Conservation (phyloP, 2,329 filamentous ascomycete genomes). For the Pleoardoris graminearum region DNA sequence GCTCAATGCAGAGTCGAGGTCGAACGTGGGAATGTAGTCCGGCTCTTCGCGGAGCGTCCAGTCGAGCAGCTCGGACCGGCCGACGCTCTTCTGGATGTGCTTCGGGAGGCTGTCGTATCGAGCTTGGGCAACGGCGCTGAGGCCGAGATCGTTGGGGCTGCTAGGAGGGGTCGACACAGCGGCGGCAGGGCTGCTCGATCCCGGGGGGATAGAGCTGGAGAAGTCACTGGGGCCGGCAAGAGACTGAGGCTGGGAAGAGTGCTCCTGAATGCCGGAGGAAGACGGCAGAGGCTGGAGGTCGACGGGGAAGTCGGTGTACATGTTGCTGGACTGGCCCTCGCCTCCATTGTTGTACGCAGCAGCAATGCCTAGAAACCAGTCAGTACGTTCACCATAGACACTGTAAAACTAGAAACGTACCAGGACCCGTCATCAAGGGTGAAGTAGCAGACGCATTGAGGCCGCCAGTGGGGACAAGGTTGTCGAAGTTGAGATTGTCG, state of each 20-base stretch:
- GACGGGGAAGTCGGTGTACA: too few relatives aligned
- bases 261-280: neutral
- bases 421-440: neutral
- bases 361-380: too few relatives aligned
- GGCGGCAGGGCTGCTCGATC: neutral
- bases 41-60: neutral
- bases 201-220: neutral
- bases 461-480: neutral
- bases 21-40: neutral
- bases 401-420: neutral
- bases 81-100: neutral
- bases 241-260: neutral
- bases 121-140: neutral
- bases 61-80: neutral
- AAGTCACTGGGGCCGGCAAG: neutral
- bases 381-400: too few relatives aligned
- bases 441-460: too few relatives aligned
- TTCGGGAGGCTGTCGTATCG: neutral
- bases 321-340: too few relatives aligned
- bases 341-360: too few relatives aligned
- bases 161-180: neutral
- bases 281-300: neutral
- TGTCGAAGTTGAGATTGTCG: neutral
- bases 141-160: neutral
- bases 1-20: neutral